Evolutionary conservation across 129 eudicot species (phyloP), one percentile per base, ranked within the genome.

Genomic region (Calendula officinalis): DNA sequence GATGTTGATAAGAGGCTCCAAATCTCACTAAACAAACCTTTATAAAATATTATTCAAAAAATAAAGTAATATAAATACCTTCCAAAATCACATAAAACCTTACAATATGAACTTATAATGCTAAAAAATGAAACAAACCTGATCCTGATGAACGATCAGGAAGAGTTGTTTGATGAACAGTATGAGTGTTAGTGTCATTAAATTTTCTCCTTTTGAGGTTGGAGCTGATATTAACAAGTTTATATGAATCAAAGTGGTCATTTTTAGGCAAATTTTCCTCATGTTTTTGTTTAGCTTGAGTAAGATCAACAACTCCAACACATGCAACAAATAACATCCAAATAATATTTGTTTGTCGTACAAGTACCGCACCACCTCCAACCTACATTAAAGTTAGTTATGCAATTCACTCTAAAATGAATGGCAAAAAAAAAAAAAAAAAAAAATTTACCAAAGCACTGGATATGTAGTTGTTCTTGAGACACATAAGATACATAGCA

Each of bases 271-370:
- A 39, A 43, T 62, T 39, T 17, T 69, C 77, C 63, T 68, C 81
- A 33, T 11, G 69, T 41, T 75, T 79, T 14, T 45, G 70, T 51
- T 61, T 80, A 9, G 63, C 60, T 70, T 69, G 69, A 41, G 76
- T 69, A 57, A 62, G 39, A 59, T 83, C 82, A 54, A 92, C 15
- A 75, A 79, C 70, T 37, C 82, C 86, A 68, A 51, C 60, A 78
- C 87, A 88, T 48, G 89, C 96, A 73, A 81, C 81, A 78, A 88
- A 92, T 41, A 88, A 71, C 78, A 77, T 14, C 99, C 99, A 92
- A 46, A 92, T 76, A 30, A 88, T 71, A 85, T 92, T 92, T 59
- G 95, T 92, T 83, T 92, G 95, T 30, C 96, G 72, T 27, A 92
- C 70, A 72, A 86, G 67, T 56, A 88, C 82, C 5, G 92, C 83